Evolutionary conservation across 148 eudicot genomes (phyloP), one percentile per base, ranked within the genome.

Genomic region (Diospyros lotus): DNA sequence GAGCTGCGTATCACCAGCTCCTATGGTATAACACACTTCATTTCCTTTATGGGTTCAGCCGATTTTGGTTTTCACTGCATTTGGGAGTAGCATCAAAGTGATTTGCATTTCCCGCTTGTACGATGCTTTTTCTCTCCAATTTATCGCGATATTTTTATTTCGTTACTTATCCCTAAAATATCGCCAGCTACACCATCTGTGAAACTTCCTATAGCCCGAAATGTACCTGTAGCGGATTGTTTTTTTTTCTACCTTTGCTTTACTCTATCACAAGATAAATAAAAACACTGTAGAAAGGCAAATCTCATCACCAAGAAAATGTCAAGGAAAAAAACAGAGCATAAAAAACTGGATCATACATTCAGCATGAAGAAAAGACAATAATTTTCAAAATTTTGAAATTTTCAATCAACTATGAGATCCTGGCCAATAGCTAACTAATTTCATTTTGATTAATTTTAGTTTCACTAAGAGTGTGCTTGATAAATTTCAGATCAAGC

Each of bases 1-100:
- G 58, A 88, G 93, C 4, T 91, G 88, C 56, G 94, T 91, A 80
- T 93, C 99, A 78, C 98, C 94, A 73, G 93, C 66, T 73, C 95
- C 91, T 70, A 83, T 73, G 43, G 98, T 91, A 72, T 93, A 93
- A 81, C 88, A 96, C 97, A 87, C 88, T 40, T 90, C 93, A 86
- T 96, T 96, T 78, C 97, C 83, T 84, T 96, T 96, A 54, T 89
- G 97, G 80, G n/a, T n/a, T n/a, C n/a, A n/a, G n/a, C n/a, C n/a
- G n/a, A n/a, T n/a, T n/a, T n/a, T n/a, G n/a, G n/a, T n/a, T n/a
- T n/a, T n/a, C n/a, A n/a, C n/a, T n/a, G n/a, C n/a, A n/a, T n/a
- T n/a, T n/a, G n/a, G n/a, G n/a, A n/a, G n/a, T n/a, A n/a, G n/a
- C n/a, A n/a, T n/a, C n/a, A n/a, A n/a, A n/a, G n/a, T n/a, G n/a